phyloP scores from a whole-genome alignment of 352 stramenopile genomes.

The Detonula confervacea region DNA sequence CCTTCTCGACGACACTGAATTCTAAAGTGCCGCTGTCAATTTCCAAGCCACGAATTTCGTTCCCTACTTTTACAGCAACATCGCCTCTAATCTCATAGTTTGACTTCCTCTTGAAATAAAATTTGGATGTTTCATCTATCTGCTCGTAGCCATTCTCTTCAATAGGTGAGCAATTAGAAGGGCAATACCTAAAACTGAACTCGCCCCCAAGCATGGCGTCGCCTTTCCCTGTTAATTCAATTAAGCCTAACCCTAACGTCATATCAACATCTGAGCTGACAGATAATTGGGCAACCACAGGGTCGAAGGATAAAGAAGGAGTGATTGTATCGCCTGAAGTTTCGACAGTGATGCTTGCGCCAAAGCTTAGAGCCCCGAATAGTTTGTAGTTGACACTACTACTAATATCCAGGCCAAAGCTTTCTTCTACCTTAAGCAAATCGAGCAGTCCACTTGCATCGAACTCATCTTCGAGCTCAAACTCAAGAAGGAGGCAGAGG shows the following conservation, averaged over 20 bases:
- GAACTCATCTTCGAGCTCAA: constrained; percentile 26
- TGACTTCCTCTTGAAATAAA: constrained; percentile 30
- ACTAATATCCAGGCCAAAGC: constrained; percentile 15
- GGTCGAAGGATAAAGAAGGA: constrained; percentile 24
- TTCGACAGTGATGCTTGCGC: constrained; percentile 12
- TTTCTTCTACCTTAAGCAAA: constrained; percentile 34
- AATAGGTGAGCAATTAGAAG: not conserved
- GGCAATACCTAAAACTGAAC: constrained; percentile 17
- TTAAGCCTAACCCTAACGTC: constrained; percentile 25
- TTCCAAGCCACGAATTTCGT: constrained; percentile 11
- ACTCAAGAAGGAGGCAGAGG: constrained; percentile 42
- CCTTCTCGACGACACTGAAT: constrained; percentile 17
- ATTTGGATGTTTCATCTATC: constrained; percentile 14
- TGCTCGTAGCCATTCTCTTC: not conserved
- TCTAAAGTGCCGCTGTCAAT: constrained; percentile 12
- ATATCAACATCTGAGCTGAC: constrained; percentile 15
- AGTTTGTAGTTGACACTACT: constrained; percentile 9
- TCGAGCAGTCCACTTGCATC: constrained; percentile 21
- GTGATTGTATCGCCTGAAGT: not conserved
- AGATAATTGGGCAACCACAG: constrained; percentile 25
- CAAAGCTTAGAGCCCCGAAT: constrained; percentile 28
- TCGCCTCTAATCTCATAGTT: constrained; percentile 4
- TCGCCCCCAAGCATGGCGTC: constrained; percentile 6
- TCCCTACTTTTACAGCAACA: constrained; percentile 6
- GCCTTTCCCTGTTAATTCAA: constrained; percentile 16